phyloP scores from a whole-genome alignment of 805 yeast genomes.

The Blastobotrys terrestris region DNA sequence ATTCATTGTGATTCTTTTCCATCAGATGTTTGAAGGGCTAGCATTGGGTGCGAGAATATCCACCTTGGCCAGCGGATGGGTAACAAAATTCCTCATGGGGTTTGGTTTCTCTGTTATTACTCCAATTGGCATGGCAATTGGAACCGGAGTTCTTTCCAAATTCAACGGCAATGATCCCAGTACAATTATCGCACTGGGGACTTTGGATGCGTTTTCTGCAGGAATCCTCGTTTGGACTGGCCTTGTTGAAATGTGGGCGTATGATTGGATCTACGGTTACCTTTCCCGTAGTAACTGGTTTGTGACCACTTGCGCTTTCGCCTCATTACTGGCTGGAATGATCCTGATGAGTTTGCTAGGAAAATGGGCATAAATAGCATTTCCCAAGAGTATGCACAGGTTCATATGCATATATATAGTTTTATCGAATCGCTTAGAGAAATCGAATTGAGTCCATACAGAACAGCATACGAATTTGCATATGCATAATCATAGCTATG shows the following conservation, averaged over 20 bases:
- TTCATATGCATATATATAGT: too few relatives aligned
- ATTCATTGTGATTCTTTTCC: slow-evolving; percentile 62
- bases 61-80: slow-evolving; percentile 43
- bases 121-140: slow-evolving; percentile 68
- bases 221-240: slow-evolving; percentile 71
- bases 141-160: slow-evolving; percentile 58
- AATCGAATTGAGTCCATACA: too few relatives aligned
- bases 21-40: slow-evolving; percentile 73
- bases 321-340: slow-evolving; percentile 51
- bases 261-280: slow-evolving; percentile 48
- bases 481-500: too few relatives aligned
- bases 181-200: slow-evolving; percentile 54
- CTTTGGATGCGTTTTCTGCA: slow-evolving; percentile 63
- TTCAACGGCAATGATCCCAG: slow-evolving; percentile 50
- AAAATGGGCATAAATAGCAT: slow-evolving; percentile 78
- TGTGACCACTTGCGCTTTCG: slow-evolving; percentile 39
- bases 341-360: slow-evolving; percentile 71
- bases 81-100: slow-evolving; percentile 41
- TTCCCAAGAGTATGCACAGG: too few relatives aligned
- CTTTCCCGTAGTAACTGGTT: slow-evolving; percentile 48
- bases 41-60: slow-evolving; percentile 71
- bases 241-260: slow-evolving; percentile 67
- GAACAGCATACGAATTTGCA: too few relatives aligned
- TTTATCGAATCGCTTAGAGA: too few relatives aligned
- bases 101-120: slow-evolving; percentile 53